phyloP scores from a whole-genome alignment of 768 basidiomycete genomes.

The Lactarius psammicola region DNA sequence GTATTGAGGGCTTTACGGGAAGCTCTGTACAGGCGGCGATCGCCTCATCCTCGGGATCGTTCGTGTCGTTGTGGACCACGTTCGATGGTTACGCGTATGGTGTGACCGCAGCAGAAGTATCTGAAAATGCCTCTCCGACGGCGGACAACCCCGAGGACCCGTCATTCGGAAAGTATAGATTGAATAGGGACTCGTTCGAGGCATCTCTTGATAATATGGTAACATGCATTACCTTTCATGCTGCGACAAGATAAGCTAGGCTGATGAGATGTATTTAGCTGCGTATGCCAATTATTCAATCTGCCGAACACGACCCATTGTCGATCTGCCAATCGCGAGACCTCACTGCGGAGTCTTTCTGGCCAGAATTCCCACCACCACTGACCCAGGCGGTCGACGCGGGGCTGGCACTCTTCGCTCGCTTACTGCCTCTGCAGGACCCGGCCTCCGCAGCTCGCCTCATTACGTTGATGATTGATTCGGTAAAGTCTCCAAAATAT shows the following conservation, averaged over 20 bases:
- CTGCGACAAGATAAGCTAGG: background rate
- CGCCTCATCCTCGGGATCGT: conserved; percentile 77
- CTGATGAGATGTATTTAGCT: conserved; percentile 43
- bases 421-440: conserved; percentile 77
- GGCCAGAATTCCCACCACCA: conserved; percentile 68
- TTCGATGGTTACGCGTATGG: conserved; percentile 92
- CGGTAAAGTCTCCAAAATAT: conserved; percentile 68
- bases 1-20: conserved; percentile 78
- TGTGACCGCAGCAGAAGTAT: conserved; percentile 66
- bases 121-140: conserved; percentile 41
- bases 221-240: conserved; percentile 32
- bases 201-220: conserved; percentile 77
- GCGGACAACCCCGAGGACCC: conserved; percentile 35
- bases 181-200: conserved; percentile 80
- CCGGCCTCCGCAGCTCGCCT: conserved; percentile 52
- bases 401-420: conserved; percentile 83
- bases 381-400: conserved; percentile 83
- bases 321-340: conserved; percentile 56
- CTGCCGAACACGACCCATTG: conserved; percentile 83
- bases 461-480: conserved; percentile 60
- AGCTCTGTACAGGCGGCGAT: conserved; percentile 91
- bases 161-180: conserved; percentile 44
- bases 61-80: conserved; percentile 82
- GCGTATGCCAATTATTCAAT: conserved; percentile 74
- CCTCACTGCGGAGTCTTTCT: conserved; percentile 43